Conservation (phyloP, 2,329 filamentous ascomycete genomes). For the Trichoderma citrinoviride region DNA sequence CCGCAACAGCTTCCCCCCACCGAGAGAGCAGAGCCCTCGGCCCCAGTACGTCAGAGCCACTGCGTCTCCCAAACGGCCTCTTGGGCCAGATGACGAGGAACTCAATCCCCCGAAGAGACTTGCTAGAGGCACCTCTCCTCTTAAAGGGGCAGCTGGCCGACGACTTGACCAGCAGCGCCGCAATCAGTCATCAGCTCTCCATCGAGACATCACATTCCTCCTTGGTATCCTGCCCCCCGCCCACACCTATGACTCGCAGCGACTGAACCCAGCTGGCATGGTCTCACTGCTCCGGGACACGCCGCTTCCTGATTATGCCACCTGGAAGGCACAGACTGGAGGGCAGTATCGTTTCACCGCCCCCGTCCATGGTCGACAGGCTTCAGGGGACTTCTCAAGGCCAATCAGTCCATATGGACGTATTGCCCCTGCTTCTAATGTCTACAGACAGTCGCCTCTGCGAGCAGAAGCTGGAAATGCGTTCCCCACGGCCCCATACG, state of each 20-base stretch:
- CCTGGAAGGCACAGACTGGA: slow-evolving; percentile 50
- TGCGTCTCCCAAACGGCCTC: slow-evolving; percentile 61
- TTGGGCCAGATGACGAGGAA: slow-evolving; percentile 68
- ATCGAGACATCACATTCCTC: slow-evolving; percentile 63
- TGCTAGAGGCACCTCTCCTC: slow-evolving; percentile 81
- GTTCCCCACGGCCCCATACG: slow-evolving; percentile 33
- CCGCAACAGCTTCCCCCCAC: slow-evolving; percentile 44
- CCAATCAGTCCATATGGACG: slow-evolving; percentile 50
- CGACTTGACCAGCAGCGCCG: slow-evolving; percentile 75
- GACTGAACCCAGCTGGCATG: slow-evolving; percentile 68
- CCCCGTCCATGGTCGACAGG: slow-evolving; percentile 40
- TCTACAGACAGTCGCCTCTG: slow-evolving; percentile 53
- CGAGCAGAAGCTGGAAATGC: slow-evolving; percentile 43
- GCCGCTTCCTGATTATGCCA: slow-evolving; percentile 59
- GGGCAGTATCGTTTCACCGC: slow-evolving; percentile 37
- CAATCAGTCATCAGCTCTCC: slow-evolving; percentile 64
- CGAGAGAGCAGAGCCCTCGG: slow-evolving; percentile 44
- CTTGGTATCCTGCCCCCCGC: slow-evolving; percentile 73
- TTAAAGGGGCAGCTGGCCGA: slow-evolving; percentile 86
- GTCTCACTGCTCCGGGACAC: slow-evolving; percentile 70
- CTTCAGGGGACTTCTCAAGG: slow-evolving; percentile 45
- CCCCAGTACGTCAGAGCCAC: slow-evolving; percentile 47
- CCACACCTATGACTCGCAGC: slow-evolving; percentile 66
- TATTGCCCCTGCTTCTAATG: slow-evolving; percentile 39
- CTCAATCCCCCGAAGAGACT: slow-evolving; percentile 79